Percentiles rank a stretch among this genome's conserved stretches.
Evolutionary conservation across 2,329 filamentous ascomycete species (phyloP).

Genomic region (Sclerotinia spermophila): DNA sequence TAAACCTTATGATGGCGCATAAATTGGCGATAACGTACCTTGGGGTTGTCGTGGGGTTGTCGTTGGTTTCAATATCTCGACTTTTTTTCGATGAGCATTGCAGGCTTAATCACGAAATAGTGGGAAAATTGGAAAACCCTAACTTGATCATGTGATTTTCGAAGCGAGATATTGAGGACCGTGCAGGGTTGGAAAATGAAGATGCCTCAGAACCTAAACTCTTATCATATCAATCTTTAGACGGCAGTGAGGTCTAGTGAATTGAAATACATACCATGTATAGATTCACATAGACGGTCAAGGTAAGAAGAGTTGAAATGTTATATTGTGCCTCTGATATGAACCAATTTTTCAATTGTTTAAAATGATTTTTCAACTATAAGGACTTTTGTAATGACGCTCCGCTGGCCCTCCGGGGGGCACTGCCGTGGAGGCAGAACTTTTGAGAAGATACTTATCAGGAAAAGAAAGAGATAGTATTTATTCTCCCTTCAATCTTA

Average conservation of each 20-base stretch:
- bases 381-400: not conserved
- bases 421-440: not conserved
- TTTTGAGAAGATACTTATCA: too few relatives aligned
- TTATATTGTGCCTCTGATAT: not conserved
- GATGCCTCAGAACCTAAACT: constrained; percentile 3
- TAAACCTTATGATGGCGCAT: not conserved
- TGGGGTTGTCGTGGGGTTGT: constrained; percentile 19
- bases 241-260: not conserved
- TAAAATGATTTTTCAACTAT: not conserved
- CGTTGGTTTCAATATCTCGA: constrained; percentile 14
- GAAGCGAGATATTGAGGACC: constrained; percentile 8
- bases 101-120: constrained; percentile 8
- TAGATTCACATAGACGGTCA: too few relatives aligned
- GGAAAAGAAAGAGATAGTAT: too few relatives aligned
- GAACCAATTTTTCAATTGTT: too few relatives aligned
- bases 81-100: constrained; percentile 14
- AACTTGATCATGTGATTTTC: constrained; percentile 12
- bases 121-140: constrained; percentile 15
- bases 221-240: constrained; percentile 1
- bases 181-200: not conserved
- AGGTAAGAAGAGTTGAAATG: not conserved
- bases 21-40: constrained; percentile 13
- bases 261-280: too few relatives aligned
- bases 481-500: too few relatives aligned
- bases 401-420: not conserved